Evolutionary conservation across 371 early-diverging fungal genomes (phyloP).

Genomic region (Syncephalis fuscata): DNA sequence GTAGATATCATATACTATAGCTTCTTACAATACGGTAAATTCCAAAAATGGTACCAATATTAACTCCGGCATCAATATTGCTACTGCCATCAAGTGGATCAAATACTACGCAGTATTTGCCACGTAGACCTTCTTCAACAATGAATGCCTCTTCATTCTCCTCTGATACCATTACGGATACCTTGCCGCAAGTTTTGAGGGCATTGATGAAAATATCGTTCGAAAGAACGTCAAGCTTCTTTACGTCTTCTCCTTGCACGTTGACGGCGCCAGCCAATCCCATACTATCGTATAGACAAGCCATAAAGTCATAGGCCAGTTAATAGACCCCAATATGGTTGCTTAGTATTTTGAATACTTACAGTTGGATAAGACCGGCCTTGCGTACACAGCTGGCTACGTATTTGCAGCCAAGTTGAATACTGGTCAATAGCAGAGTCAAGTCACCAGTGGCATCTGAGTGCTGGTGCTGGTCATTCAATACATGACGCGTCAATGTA

Average conservation of each 20-base stretch:
- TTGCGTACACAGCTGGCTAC: slow-evolving; percentile 91
- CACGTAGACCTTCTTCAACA: slow-evolving; percentile 51
- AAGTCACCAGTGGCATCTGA: slow-evolving; percentile 90
- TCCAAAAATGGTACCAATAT: slow-evolving; percentile 96
- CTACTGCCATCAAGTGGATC: slow-evolving; percentile 94
- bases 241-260: slow-evolving; percentile 90
- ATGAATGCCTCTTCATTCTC: slow-evolving; percentile 90
- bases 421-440: slow-evolving; percentile 71
- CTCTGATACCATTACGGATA: slow-evolving; percentile 85
- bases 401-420: slow-evolving; percentile 94
- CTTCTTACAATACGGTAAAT: slow-evolving; percentile 75
- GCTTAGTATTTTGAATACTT: slow-evolving; percentile 17
- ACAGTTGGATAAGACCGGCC: slow-evolving; percentile 90
- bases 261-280: slow-evolving; percentile 80
- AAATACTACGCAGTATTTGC: slow-evolving; percentile 92
- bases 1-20: neutral
- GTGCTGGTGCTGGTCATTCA: slow-evolving; percentile 70
- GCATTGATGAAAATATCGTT: slow-evolving; percentile 97
- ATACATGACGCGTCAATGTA: slow-evolving; percentile 86
- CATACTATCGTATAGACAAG: slow-evolving; percentile 28
- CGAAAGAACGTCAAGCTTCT: slow-evolving; percentile 91
- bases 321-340: neutral
- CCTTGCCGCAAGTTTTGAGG: slow-evolving; percentile 79
- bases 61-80: slow-evolving; percentile 97
- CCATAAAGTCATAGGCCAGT: neutral